Base-by-base conservation (phyloP, 176 grass and related monocot genomes). In the Musa acuminata region DNA sequence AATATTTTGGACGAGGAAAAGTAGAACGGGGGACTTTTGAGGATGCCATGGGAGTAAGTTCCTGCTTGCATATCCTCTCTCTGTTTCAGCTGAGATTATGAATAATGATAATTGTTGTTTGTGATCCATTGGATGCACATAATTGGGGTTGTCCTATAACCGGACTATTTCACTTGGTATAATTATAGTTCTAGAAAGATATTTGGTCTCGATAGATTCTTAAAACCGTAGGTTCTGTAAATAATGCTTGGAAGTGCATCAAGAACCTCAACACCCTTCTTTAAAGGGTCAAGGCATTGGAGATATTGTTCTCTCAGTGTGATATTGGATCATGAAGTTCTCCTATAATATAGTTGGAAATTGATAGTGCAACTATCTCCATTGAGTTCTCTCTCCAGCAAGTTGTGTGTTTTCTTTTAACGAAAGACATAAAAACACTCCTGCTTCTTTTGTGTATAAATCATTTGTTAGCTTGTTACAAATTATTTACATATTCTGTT, bases 21-120 rank as follows among this genome's bases (percentile, higher is more conserved):
- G 23, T 25, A 57, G 11, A 29, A 66, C 11, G 25, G 25, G 63
- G 25, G 16, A 21, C 14, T 7, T 7, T 60, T 60, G 57, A 60
- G 57, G 57, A n/a, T 60, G 57, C 57, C 20, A 21, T 70, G 57
- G 67, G 49, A 70, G 67, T 60, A 60, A 60, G 14, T 60, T n/a
- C 57, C 13, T n/a, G 17, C n/a, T 60, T n/a, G 14, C 57, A 14
- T 60, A 14, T 13, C 13, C 52, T 53, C 13, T 53, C 52, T 53
- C 9, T 53, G 52, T 53, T 11, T 53, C 52, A 11, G 11, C 13
- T 9, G 52, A 53, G 52, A 13, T 13, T 3, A 55, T 55, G 54
- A 55, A 55, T 55, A 43, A 3, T 55, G 54, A 3, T 55, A 19
- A 16, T 19, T 55, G 12, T 55, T 55, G 54, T 16, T 55, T 55